These are phyloP conservation scores for Eucalyptus globulus DNA, from an alignment of 345 rosid genomes.

Conservation along the genomic window DNA sequence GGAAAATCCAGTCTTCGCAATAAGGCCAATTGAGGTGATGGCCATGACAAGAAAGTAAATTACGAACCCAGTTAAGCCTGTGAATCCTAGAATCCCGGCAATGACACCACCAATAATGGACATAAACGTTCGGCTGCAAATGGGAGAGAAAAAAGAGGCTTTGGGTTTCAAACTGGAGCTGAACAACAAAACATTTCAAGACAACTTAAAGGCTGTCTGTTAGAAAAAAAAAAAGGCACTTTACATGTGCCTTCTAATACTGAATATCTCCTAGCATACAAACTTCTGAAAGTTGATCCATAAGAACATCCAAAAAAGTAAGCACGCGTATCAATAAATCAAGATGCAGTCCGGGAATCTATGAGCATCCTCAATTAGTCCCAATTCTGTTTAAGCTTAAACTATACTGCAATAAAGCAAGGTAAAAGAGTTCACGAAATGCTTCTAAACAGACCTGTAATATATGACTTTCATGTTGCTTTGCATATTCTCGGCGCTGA, in stretches of 20 bases:
- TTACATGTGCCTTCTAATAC: background rate
- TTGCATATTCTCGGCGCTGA: conserved; percentile 73
- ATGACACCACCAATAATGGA: conserved; percentile 83
- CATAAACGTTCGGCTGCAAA: conserved; percentile 87
- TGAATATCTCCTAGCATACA: background rate
- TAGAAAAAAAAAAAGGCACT: background rate
- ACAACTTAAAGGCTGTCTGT: background rate
- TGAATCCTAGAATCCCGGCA: conserved; percentile 89
- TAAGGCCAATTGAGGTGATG: conserved; percentile 68
- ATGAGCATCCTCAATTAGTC: background rate
- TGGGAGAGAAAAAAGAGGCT: background rate
- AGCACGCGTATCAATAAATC: background rate
- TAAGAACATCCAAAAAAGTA: background rate
- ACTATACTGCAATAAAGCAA: background rate
- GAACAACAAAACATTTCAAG: background rate
- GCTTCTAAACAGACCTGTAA: conserved; percentile 52
- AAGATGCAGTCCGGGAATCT: background rate
- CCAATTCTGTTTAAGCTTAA: background rate
- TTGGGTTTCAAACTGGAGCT: background rate
- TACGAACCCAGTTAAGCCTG: conserved; percentile 70
- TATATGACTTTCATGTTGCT: conserved; percentile 86
- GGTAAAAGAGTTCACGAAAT: background rate
- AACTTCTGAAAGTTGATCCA: background rate
- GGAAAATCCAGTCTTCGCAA: conserved; percentile 81
- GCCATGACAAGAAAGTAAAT: conserved; percentile 80